phyloP scores from a whole-genome alignment of 441 rosid species.

The Euphorbia corollata region DNA sequence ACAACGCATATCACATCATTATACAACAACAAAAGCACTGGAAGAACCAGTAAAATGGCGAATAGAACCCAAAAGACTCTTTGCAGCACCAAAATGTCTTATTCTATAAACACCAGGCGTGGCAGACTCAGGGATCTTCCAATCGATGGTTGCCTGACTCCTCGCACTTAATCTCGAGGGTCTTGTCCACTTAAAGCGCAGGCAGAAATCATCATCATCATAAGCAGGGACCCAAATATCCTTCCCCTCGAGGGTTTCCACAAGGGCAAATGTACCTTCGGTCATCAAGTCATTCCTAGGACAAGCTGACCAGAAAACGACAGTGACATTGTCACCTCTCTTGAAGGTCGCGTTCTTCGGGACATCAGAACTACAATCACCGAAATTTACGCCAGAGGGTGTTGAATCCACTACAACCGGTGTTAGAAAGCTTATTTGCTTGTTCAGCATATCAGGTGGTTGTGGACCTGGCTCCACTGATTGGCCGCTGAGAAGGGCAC shows the following conservation, averaged over 20 bases:
- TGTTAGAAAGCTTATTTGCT: slow-evolving; percentile 73
- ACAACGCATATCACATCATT: slow-evolving; percentile 14
- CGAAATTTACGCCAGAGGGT: slow-evolving; percentile 55
- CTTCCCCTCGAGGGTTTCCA: slow-evolving; percentile 55
- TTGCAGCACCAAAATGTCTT: slow-evolving; percentile 89
- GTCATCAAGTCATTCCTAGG: slow-evolving; percentile 85
- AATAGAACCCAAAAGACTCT: slow-evolving; percentile 54
- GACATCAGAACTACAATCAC: slow-evolving; percentile 65
- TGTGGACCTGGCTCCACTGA: slow-evolving; percentile 52
- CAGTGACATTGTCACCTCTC: slow-evolving; percentile 58
- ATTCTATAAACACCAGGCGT: slow-evolving; percentile 72
- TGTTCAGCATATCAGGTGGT: slow-evolving; percentile 66
- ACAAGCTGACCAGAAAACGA: slow-evolving; percentile 79
- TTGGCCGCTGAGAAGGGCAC: slow-evolving; percentile 43
- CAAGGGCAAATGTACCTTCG: slow-evolving; percentile 82
- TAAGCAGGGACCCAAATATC: slow-evolving; percentile 77
- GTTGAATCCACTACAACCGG: slow-evolving; percentile 76
- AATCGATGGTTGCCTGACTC: slow-evolving; percentile 74
- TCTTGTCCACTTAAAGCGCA: slow-evolving; percentile 78
- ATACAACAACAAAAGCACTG: slow-evolving; percentile 76
- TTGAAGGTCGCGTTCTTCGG: slow-evolving; percentile 64
- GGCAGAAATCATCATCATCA: slow-evolving; percentile 92
- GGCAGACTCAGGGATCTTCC: slow-evolving; percentile 73
- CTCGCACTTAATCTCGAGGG: slow-evolving; percentile 64
- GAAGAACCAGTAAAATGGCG: slow-evolving; percentile 86